These are phyloP conservation scores for Xerocomus spinulosus DNA, from an alignment of 768 basidiomycete genomes.

Conservation along the genomic window DNA sequence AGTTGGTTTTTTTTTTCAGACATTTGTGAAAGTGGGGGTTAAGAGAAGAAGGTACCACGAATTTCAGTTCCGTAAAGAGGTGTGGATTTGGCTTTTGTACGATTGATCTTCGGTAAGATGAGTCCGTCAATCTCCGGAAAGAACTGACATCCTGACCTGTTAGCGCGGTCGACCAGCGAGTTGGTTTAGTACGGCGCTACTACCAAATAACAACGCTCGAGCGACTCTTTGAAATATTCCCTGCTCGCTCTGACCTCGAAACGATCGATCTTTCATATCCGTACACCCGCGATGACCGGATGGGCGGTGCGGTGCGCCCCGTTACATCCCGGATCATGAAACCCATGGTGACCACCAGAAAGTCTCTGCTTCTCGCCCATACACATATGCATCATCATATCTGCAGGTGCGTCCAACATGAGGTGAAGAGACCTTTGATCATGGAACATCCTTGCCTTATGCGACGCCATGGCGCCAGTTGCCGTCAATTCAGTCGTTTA, in stretches of 20 bases:
- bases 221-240: no score
- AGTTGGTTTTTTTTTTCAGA: no score
- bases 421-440: conserved; percentile 31
- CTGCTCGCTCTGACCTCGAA: conserved; percentile 1
- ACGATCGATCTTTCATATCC: conserved; percentile 31
- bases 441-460: conserved; percentile 23
- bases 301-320: conserved; percentile 17
- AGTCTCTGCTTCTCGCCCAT: conserved; percentile 20
- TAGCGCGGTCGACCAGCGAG: conserved; percentile 3
- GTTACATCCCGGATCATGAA: conserved; percentile 30
- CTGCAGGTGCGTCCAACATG: conserved; percentile 30
- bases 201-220: no score
- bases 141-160: conserved; percentile 12
- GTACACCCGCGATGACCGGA: conserved; percentile 30
- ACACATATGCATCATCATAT: conserved; percentile 25
- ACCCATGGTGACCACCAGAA: conserved; percentile 3
- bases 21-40: no score
- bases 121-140: conserved; percentile 32
- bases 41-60: conserved; percentile 26
- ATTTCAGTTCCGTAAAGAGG: conserved; percentile 29
- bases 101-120: conserved; percentile 29
- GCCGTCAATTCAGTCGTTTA: conserved; percentile 27
- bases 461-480: conserved; percentile 20
- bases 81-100: conserved; percentile 32
- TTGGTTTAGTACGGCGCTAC: conserved; percentile 15